These are phyloP conservation scores for Bauhinia variegata DNA, from an alignment of 306 rosid species.

Conservation along the genomic window DNA sequence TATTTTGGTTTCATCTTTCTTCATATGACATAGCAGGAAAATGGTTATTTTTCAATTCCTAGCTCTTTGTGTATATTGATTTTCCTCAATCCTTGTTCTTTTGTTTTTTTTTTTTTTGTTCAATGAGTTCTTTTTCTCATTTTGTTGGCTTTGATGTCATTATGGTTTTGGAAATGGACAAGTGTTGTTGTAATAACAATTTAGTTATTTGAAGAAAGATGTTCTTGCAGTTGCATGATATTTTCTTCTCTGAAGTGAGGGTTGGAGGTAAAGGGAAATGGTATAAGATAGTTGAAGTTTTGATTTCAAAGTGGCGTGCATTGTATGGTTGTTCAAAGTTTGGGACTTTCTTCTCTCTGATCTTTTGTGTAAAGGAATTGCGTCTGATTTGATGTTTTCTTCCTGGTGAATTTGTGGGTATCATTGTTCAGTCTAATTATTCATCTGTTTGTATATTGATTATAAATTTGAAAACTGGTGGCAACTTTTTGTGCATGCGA, in stretches of 20 bases:
- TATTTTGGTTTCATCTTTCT: not conserved
- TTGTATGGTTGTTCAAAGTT: too few relatives aligned
- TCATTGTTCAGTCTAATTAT: not conserved
- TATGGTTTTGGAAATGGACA: not conserved
- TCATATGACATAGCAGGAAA: too few relatives aligned
- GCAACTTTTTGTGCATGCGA: too few relatives aligned
- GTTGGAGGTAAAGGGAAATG: too few relatives aligned
- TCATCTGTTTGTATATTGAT: too few relatives aligned
- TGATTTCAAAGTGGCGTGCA: not conserved
- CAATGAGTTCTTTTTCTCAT: not conserved
- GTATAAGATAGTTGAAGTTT: not conserved
- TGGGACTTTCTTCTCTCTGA: not conserved
- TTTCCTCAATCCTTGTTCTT: conserved; percentile 14
- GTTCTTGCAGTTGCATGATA: conserved; percentile 7
- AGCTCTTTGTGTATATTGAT: not conserved
- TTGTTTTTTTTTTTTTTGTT: not conserved
- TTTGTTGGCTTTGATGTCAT: too few relatives aligned
- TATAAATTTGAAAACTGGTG: too few relatives aligned
- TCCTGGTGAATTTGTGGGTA: conserved; percentile 19
- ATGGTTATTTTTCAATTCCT: not conserved
- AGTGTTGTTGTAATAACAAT: not conserved
- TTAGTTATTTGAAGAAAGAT: conserved; percentile 1
- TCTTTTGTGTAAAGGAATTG: conserved; percentile 8
- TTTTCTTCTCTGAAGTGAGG: too few relatives aligned
- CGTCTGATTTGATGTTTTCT: conserved; percentile 5